Evolutionary conservation across 768 basidiomycete species (phyloP).

Genomic region (Thelephora aurantiotincta): DNA sequence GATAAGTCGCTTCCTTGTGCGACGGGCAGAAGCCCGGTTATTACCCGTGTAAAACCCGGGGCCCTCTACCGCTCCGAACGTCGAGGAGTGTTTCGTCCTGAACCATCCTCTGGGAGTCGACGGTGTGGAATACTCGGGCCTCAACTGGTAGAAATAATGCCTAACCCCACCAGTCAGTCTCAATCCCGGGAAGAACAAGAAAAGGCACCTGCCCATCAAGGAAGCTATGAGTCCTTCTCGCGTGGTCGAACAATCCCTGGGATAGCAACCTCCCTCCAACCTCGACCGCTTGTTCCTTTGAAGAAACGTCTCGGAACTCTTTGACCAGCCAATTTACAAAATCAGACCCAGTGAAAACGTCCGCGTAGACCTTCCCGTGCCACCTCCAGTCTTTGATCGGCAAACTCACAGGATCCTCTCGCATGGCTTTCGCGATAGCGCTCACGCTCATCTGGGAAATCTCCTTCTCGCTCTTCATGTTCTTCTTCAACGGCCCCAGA

Average conservation of each 20-base stretch:
- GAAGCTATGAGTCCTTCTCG: constrained; percentile 65
- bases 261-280: constrained; percentile 68
- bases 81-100: neutral
- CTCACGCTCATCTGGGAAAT: constrained; percentile 49
- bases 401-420: constrained; percentile 62
- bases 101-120: constrained; percentile 24
- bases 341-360: constrained; percentile 81
- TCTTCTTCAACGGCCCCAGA: constrained; percentile 60
- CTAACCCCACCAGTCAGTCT: constrained; percentile 21
- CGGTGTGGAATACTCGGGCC: constrained; percentile 59
- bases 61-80: neutral
- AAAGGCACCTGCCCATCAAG: constrained; percentile 57
- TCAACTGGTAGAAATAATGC: constrained; percentile 81
- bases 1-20: constrained; percentile 44
- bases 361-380: constrained; percentile 60
- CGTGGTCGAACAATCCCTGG: constrained; percentile 79
- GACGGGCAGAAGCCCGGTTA: constrained; percentile 18
- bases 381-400: constrained; percentile 77
- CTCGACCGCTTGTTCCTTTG: constrained; percentile 64
- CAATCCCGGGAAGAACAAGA: neutral
- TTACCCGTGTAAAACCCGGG: constrained; percentile 1
- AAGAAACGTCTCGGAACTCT: constrained; percentile 81
- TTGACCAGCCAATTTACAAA: constrained; percentile 88
- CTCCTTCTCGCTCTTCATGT: constrained; percentile 66
- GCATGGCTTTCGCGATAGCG: constrained; percentile 71